Conservation (phyloP, 1,284 basidiomycete genomes). For the Bjerkandera adusta region DNA sequence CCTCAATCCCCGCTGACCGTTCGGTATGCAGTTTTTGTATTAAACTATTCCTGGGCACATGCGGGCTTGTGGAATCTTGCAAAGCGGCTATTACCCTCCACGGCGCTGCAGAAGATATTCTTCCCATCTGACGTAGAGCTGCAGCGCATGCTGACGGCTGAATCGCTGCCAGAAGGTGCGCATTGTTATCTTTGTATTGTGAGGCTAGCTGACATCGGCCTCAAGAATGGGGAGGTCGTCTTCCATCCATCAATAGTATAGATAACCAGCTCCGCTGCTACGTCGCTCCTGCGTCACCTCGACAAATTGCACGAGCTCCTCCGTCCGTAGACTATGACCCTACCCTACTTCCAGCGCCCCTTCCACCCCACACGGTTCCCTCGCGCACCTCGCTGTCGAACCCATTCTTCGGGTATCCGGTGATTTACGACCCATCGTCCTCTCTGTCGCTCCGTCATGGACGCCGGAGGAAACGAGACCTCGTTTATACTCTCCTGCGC, state of each 20-base stretch:
- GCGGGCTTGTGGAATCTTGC: conserved; percentile 74
- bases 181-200: conserved; percentile 13
- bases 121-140: conserved; percentile 68
- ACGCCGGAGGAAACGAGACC: conserved; percentile 68
- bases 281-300: conserved; percentile 2
- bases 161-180: conserved; percentile 58
- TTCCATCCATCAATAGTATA: conserved; percentile 45
- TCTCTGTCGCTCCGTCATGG: conserved; percentile 50
- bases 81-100: conserved; percentile 72
- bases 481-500: conserved; percentile 59
- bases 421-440: conserved; percentile 29
- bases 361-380: conserved; percentile 24
- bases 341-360: conserved; percentile 4
- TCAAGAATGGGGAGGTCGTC: conserved; percentile 60
- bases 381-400: conserved; percentile 61
- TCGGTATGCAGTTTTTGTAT: conserved; percentile 55
- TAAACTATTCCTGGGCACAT: conserved; percentile 85
- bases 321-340: background rate
- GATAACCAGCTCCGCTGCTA: conserved; percentile 42
- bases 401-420: conserved; percentile 85
- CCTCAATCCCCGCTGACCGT: conserved; percentile 9
- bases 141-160: conserved; percentile 52
- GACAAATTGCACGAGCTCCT: conserved; percentile 3
- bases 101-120: conserved; percentile 69
- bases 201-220: conserved; percentile 1